These are phyloP conservation scores for Cercospora canescens DNA, from an alignment of 2,329 filamentous ascomycete genomes.

Conservation along the genomic window DNA sequence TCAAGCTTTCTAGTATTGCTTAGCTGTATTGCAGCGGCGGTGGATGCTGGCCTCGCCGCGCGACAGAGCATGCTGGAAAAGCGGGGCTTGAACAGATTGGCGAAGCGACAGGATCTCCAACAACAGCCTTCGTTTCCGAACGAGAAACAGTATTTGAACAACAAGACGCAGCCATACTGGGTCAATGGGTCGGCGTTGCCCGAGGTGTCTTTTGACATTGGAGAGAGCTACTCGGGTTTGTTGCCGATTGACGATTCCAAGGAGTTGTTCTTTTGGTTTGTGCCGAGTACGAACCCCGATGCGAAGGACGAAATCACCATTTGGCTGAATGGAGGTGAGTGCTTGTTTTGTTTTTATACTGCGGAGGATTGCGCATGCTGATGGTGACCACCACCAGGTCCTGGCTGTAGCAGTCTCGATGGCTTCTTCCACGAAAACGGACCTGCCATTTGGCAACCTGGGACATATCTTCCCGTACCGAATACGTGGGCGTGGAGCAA, in stretches of 20 bases:
- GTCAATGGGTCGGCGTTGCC: conserved; percentile 32
- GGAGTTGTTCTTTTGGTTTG: conserved; percentile 51
- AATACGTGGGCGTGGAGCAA: conserved; percentile 55
- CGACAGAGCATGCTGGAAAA: background rate
- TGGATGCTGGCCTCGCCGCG: background rate
- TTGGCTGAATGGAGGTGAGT: conserved; percentile 23
- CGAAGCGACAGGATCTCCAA: background rate
- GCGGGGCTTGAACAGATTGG: background rate
- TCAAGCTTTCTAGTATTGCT: conserved; percentile 4
- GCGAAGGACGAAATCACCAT: conserved; percentile 43
- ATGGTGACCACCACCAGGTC: conserved; percentile 26
- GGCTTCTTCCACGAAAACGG: conserved; percentile 24
- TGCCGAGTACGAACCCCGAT: conserved; percentile 46
- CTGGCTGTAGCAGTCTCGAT: conserved; percentile 23
- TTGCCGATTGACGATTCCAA: conserved; percentile 29
- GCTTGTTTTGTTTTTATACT: conserved; percentile 28
- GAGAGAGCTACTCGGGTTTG: conserved; percentile 35
- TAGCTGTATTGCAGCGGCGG: background rate
- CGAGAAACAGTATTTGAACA: conserved; percentile 5
- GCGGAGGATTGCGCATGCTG: background rate
- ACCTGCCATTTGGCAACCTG: conserved; percentile 46
- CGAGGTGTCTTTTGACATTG: conserved; percentile 35
- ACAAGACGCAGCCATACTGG: conserved; percentile 10
- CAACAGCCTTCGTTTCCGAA: conserved; percentile 3
- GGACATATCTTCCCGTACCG: conserved; percentile 39